Base-by-base conservation (phyloP, 2,329 filamentous ascomycete genomes). In the Lanzia echinophila region DNA sequence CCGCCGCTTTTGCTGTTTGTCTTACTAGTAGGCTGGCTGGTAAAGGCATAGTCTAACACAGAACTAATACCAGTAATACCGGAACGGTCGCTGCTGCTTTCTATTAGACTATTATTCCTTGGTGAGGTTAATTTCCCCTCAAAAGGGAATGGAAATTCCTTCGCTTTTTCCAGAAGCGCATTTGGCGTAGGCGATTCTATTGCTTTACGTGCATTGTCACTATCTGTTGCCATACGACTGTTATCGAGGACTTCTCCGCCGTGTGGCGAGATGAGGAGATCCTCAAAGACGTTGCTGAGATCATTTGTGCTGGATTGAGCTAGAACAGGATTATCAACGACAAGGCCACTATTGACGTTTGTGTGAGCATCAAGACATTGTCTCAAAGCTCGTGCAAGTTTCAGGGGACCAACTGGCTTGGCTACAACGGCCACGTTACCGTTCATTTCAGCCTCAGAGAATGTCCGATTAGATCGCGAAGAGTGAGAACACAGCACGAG, bases 381-480 rank as follows among this genome's bases (percentile, higher is more conserved):
- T 6, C 56, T 56, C 13, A 68, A 58, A 2, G 65, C 65, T 54
- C 63, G 61, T 32, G 64, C 66, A 11, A 68, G 59, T 50, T 68
- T 68, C 12, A 67, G 47, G 3, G 66, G 66, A 0, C 65, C 66
- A 17, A 67, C 59, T 10, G 66, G 66, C 47, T 67, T 68, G 1
- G 62, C 64, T 19, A 67, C 60, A 48, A 61, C 67, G 3, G 62
- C 60, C n/a, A 67, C 42, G 22, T 65, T 65, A n/a, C 54, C 54
- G 22, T 58, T 53, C 1, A 53, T 41, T 4, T 60, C 59, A 2
- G 48, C 19, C 6, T 55, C 32, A 11, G 54, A 52, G 2, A 56
- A 34, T 3, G 46, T 50, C 3, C 61, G 62, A 24, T 64, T 58
- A 52, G 62, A 62, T 2, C 57, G 54, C 2, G 65, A 59, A 13